A percentile compares a stretch with the other conserved stretches of the same genome.
phyloP scores from a whole-genome alignment of 768 basidiomycete genomes.

The Mycena floridula region DNA sequence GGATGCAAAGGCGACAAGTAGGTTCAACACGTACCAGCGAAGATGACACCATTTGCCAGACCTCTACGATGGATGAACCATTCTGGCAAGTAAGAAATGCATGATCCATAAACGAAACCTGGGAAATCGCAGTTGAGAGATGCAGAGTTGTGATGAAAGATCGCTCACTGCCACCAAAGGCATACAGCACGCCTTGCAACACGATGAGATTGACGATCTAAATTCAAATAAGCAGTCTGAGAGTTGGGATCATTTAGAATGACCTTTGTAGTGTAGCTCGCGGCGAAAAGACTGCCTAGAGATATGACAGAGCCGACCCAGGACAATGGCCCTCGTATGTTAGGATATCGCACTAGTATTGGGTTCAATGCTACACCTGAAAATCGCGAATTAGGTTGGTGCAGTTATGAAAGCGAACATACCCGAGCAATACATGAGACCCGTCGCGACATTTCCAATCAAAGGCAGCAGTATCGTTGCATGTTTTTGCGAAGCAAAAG shows the following conservation, averaged over 20 bases:
- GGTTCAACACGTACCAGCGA: too few species aligned
- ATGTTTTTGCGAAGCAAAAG: constrained; percentile 12
- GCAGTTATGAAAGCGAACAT: too few species aligned
- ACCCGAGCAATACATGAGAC: constrained; percentile 26
- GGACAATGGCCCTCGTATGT: constrained; percentile 12
- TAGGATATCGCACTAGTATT: constrained; percentile 17
- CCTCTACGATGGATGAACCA: constrained; percentile 26
- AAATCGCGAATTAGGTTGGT: too few species aligned
- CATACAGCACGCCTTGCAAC: constrained; percentile 21
- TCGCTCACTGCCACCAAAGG: constrained; percentile 18
- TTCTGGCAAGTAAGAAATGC: constrained; percentile 22
- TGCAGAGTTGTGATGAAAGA: background rate
- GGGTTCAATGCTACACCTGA: too few species aligned
- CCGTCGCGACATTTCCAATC: constrained; percentile 21
- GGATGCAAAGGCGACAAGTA: too few species aligned
- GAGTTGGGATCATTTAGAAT: background rate
- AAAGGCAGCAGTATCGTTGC: constrained; percentile 21
- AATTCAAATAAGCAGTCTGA: background rate
- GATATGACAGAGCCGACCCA: constrained; percentile 18
- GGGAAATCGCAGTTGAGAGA: background rate
- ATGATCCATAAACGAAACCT: constrained; percentile 19
- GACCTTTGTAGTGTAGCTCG: constrained; percentile 18
- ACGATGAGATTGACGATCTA: constrained; percentile 13
- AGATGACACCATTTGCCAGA: constrained; percentile 24
- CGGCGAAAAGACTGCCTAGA: constrained; percentile 16